Evolutionary conservation across 352 stramenopile genomes (phyloP).

Genomic region (Pseudoperonospora humuli): DNA sequence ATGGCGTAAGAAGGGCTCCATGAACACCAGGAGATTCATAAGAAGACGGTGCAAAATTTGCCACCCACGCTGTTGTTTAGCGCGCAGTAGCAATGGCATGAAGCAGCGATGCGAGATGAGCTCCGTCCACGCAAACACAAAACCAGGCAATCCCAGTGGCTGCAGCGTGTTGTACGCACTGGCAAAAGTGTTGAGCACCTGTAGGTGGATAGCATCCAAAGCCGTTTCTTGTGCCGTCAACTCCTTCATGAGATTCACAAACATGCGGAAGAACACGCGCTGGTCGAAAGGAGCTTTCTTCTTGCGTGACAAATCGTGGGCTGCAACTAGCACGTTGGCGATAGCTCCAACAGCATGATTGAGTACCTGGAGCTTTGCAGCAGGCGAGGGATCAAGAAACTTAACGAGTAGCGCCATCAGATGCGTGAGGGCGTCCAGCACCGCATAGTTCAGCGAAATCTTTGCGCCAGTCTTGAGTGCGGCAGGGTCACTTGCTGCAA

Average conservation of each 20-base stretch:
- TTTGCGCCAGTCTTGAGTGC: conserved; percentile 38
- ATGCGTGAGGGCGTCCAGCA: conserved; percentile 95
- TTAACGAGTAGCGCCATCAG: conserved; percentile 95
- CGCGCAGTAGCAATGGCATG: conserved; percentile 93
- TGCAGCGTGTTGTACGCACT: conserved; percentile 96
- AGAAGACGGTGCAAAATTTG: conserved; percentile 95
- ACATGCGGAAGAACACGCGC: conserved; percentile 97
- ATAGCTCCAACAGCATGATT: conserved; percentile 94
- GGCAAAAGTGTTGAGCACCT: conserved; percentile 95
- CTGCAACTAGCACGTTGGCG: conserved; percentile 90
- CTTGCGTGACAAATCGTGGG: conserved; percentile 74
- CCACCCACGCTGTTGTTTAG: conserved; percentile 94
- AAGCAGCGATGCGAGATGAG: conserved; percentile 97
- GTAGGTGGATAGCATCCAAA: conserved; percentile 91
- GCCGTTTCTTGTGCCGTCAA: conserved; percentile 91
- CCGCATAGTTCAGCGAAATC: conserved; percentile 82
- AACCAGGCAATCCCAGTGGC: conserved; percentile 91
- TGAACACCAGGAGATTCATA: conserved; percentile 96
- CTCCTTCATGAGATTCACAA: conserved; percentile 97
- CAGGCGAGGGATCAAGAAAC: conserved; percentile 84
- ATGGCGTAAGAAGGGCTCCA: conserved; percentile 93
- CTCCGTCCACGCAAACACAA: conserved; percentile 98
- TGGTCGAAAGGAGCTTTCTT: conserved; percentile 92
- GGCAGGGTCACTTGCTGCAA: conserved; percentile 30
- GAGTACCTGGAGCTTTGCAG: conserved; percentile 81